phyloP scores from a whole-genome alignment of 2,329 filamentous ascomycete species.

The Lizonia empirigonia region DNA sequence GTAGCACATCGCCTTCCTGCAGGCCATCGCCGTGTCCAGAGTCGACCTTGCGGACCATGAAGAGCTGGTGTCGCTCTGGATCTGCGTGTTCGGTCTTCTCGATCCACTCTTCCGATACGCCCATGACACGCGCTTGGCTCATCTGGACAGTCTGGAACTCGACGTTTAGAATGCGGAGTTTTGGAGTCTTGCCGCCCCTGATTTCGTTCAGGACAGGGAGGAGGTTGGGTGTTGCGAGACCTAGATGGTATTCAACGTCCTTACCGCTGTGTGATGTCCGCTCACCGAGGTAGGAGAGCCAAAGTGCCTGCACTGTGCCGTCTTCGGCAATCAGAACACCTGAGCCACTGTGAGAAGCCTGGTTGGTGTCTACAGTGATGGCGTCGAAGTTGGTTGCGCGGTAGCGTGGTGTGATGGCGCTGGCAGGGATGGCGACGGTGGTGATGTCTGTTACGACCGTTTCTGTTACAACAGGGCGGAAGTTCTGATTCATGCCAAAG shows the following conservation, averaged over 20 bases:
- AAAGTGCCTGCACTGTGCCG: conserved; percentile 91
- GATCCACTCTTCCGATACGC: conserved; percentile 95
- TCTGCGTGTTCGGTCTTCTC: conserved; percentile 86
- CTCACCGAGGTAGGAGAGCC: conserved; percentile 96
- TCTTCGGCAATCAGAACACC: conserved; percentile 90
- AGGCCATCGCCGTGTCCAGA: conserved; percentile 68
- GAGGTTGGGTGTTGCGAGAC: conserved; percentile 84
- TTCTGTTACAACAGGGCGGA: conserved; percentile 89
- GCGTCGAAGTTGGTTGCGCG: conserved; percentile 95
- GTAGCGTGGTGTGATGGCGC: conserved; percentile 88
- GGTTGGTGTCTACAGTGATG: conserved; percentile 92
- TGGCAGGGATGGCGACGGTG: conserved; percentile 93
- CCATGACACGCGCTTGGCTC: conserved; percentile 96
- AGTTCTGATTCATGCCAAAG: conserved; percentile 97
- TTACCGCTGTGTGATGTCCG: conserved; percentile 77
- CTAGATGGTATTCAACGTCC: conserved; percentile 96
- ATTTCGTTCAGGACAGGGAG: conserved; percentile 89
- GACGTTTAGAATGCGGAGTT: conserved; percentile 87
- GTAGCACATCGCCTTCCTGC: conserved; percentile 87
- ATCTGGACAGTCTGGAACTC: conserved; percentile 96
- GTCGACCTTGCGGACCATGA: conserved; percentile 94
- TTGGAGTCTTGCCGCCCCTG: conserved; percentile 76
- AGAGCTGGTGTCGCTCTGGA: conserved; percentile 90
- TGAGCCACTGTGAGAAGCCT: conserved; percentile 90
- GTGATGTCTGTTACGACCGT: conserved; percentile 97